Percentiles rank a stretch among this genome's conserved stretches.
phyloP scores from a whole-genome alignment of 1,284 basidiomycete genomes.

The Mrakiaceae sp. region DNA sequence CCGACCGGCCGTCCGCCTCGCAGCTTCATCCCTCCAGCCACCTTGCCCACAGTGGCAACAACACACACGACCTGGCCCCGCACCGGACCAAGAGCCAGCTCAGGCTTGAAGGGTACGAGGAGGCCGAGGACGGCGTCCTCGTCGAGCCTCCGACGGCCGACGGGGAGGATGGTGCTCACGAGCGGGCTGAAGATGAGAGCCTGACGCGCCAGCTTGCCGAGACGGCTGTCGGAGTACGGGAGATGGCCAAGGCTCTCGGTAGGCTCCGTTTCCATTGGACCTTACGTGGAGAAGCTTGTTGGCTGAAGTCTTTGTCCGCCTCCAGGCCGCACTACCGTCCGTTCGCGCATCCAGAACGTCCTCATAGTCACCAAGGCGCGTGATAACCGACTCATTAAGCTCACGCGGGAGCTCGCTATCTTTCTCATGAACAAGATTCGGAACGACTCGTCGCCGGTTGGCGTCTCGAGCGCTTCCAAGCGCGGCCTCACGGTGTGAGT shows the following conservation, averaged over 20 bases:
- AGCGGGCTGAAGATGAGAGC: conserved; percentile 43
- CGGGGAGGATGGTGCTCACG: conserved; percentile 21
- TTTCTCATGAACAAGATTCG: conserved; percentile 70
- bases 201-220: conserved; percentile 88
- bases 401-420: conserved; percentile 88
- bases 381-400: conserved; percentile 89
- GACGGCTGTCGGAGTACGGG: conserved; percentile 90
- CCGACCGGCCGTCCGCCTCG: background rate
- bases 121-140: conserved; percentile 17
- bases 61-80: conserved; percentile 9
- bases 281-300: conserved; percentile 17
- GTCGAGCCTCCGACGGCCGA: background rate
- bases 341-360: conserved; percentile 80
- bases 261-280: conserved; percentile 30
- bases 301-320: background rate
- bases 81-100: conserved; percentile 13
- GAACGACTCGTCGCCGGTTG: background rate
- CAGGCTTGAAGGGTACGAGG: conserved; percentile 17
- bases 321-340: conserved; percentile 78
- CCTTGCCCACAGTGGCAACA: background rate
- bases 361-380: conserved; percentile 97
- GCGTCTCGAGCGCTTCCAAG: background rate
- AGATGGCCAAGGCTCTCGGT: conserved; percentile 99
- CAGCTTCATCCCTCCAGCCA: background rate
- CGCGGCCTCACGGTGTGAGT: conserved; percentile 11